Conservation (phyloP, 2,329 filamentous ascomycete genomes). For the Monosporascus sp. region DNA sequence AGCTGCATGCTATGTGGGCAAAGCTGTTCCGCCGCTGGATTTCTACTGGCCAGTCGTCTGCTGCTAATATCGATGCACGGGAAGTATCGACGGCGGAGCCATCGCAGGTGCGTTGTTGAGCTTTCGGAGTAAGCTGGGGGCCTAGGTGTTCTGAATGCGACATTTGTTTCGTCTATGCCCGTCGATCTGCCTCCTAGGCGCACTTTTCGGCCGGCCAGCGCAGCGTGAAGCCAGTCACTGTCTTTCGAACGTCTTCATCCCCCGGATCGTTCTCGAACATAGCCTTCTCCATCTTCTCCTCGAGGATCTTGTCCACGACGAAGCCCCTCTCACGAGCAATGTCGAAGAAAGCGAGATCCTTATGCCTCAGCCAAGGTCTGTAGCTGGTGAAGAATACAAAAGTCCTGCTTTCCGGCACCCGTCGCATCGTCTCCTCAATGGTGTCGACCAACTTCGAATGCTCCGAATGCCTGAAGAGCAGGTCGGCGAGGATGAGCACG, state of each 20-base stretch:
- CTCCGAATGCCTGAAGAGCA: slow-evolving; percentile 88
- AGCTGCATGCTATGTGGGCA: no score
- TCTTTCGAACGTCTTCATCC: slow-evolving; percentile 74
- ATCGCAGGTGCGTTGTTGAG: no score
- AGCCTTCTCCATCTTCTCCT: slow-evolving; percentile 77
- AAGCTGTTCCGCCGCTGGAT: no score
- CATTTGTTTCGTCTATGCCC: no score
- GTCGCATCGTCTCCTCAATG: slow-evolving; percentile 62
- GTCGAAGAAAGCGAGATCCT: slow-evolving; percentile 85
- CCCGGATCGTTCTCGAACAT: slow-evolving; percentile 89
- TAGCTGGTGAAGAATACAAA: slow-evolving; percentile 95
- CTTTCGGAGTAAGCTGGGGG: no score
- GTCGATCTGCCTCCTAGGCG: slow-evolving; percentile 5
- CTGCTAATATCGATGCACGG: no score
- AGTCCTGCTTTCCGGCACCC: slow-evolving; percentile 52
- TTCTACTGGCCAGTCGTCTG: no score
- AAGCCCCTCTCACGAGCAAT: slow-evolving; percentile 67
- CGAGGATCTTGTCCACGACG: slow-evolving; percentile 71
- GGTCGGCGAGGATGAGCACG: slow-evolving; percentile 78
- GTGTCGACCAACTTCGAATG: slow-evolving; percentile 73
- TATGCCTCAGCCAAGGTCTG: slow-evolving; percentile 80
- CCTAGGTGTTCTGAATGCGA: no score
- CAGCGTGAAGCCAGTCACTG: slow-evolving; percentile 74
- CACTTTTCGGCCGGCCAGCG: slow-evolving; percentile 51
- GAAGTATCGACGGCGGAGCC: no score